Conservation (phyloP, 2,329 filamentous ascomycete species). For the Botrytis squamosa region DNA sequence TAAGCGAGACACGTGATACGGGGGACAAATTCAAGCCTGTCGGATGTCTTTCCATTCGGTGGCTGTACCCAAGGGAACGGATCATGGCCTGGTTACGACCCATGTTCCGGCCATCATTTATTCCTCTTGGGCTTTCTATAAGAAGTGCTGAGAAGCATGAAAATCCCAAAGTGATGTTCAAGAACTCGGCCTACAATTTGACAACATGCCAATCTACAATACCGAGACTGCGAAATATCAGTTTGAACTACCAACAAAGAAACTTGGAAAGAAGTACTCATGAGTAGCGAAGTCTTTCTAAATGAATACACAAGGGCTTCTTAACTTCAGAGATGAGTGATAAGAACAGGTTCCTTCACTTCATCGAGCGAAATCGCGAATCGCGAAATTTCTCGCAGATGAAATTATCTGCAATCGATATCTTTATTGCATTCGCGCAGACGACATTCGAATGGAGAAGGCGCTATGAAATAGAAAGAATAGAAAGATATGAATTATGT, state of each 20-base stretch:
- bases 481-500: background rate
- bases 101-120: background rate
- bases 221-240: background rate
- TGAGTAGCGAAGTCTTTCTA: accelerated
- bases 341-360: too few relatives aligned
- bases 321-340: too few relatives aligned
- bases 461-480: background rate
- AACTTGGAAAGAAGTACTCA: background rate
- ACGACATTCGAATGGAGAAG: background rate
- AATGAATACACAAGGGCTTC: background rate
- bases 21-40: background rate
- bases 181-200: background rate
- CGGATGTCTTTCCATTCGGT: background rate
- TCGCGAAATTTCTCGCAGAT: background rate
- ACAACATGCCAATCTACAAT: background rate
- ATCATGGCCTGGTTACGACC: background rate
- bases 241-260: background rate
- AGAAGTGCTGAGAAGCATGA: background rate
- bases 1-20: conserved; percentile 10
- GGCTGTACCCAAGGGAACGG: background rate
- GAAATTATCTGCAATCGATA: background rate
- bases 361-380: background rate
- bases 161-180: background rate
- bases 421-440: background rate
- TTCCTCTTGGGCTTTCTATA: background rate